A percentile compares a stretch with the other conserved stretches of the same genome.
These are phyloP conservation scores for Stropharia rugosoannulata DNA, from an alignment of 768 basidiomycete genomes.

Conservation along the genomic window DNA sequence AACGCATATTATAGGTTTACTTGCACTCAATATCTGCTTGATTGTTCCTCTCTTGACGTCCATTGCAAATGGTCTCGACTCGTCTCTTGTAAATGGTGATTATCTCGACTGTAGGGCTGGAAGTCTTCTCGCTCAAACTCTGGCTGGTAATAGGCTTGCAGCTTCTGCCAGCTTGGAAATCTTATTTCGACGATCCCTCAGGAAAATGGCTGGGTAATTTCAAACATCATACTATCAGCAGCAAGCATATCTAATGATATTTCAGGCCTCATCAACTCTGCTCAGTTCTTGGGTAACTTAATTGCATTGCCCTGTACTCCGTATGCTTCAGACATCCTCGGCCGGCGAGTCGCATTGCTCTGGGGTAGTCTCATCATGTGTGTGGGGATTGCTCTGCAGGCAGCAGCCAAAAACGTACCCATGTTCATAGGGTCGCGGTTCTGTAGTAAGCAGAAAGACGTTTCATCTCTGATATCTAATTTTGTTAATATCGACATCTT, in stretches of 20 bases:
- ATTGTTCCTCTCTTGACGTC: conserved; percentile 65
- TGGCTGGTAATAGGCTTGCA: conserved; percentile 49
- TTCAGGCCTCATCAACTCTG: conserved; percentile 62
- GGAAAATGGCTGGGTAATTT: conserved; percentile 48
- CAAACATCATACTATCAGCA: neutral
- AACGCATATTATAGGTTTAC: conserved; percentile 41
- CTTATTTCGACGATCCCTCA: conserved; percentile 51
- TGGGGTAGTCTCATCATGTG: conserved; percentile 65
- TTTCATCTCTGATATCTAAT: neutral
- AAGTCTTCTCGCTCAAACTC: conserved; percentile 14
- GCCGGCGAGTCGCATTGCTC: conserved; percentile 60
- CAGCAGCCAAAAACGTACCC: conserved; percentile 40
- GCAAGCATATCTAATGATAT: neutral
- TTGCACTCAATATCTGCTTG: conserved; percentile 57
- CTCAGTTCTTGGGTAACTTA: conserved; percentile 59
- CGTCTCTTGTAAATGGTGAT: conserved; percentile 58
- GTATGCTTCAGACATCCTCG: conserved; percentile 55
- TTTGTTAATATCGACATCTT: conserved; percentile 4
- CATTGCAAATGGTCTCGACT: conserved; percentile 65
- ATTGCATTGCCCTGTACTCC: conserved; percentile 66
- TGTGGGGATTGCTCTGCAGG: conserved; percentile 58
- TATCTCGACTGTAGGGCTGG: neutral
- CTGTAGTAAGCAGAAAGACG: conserved; percentile 37
- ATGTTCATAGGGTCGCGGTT: conserved; percentile 60
- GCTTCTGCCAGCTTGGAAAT: conserved; percentile 63